A percentile compares a stretch with the other conserved stretches of the same genome.
Conservation (phyloP, 2,329 filamentous ascomycete species). For the Alternaria tenuissima region DNA sequence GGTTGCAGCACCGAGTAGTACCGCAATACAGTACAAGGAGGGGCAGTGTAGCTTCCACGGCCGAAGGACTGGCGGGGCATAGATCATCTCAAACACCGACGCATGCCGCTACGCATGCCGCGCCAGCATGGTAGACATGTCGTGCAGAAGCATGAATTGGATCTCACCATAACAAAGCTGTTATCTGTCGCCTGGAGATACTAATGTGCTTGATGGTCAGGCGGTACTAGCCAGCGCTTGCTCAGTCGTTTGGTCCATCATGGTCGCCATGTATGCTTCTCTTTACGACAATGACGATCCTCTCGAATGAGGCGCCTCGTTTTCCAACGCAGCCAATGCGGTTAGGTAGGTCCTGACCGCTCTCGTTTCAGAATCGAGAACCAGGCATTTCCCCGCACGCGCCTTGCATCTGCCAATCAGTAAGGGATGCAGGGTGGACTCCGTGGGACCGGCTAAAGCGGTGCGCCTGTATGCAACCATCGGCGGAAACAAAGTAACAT, state of each 20-base stretch:
- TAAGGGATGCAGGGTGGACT: constrained; percentile 3
- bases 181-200: not conserved
- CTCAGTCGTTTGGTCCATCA: not conserved
- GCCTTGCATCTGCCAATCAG: constrained; percentile 13
- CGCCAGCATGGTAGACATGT: constrained; percentile 5
- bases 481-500: not conserved
- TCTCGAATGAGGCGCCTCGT: constrained; percentile 9
- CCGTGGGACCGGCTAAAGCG: constrained; percentile 11
- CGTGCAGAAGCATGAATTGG: constrained; percentile 6
- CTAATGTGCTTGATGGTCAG: not conserved
- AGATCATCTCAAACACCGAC: constrained; percentile 18
- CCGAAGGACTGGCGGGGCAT: constrained; percentile 27
- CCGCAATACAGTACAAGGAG: constrained; percentile 25
- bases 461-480: constrained; percentile 4
- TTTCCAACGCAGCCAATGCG: constrained; percentile 6
- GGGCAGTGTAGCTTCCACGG: constrained; percentile 26
- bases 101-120: constrained; percentile 20
- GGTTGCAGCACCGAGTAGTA: constrained; percentile 23
- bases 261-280: not conserved
- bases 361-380: constrained; percentile 16
- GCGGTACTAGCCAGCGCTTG: not conserved
- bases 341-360: constrained; percentile 14
- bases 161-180: not conserved
- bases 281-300: constrained; percentile 8
- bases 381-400: constrained; percentile 21